Conservation (phyloP, 2,329 filamentous ascomycete species). For the Beauveria bassiana region DNA sequence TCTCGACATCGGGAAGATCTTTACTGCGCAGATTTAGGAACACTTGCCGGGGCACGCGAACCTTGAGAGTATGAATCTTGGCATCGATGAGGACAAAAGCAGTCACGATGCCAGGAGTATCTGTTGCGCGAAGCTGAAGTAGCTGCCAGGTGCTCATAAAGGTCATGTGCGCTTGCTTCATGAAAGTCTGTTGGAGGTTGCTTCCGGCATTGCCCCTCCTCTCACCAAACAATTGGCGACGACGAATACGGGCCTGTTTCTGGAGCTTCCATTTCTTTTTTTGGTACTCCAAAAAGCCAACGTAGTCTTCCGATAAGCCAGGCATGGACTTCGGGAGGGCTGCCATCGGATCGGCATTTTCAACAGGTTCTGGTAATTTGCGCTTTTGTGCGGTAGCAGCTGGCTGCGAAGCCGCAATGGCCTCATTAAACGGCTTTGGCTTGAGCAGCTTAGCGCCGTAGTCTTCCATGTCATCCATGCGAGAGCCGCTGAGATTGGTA, state of each 20-base stretch:
- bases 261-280: constrained; percentile 99
- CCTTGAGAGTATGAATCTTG: constrained; percentile 80
- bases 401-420: constrained; percentile 49
- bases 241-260: constrained; percentile 75
- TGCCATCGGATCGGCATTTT: constrained; percentile 70
- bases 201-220: constrained; percentile 44
- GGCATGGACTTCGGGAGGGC: constrained; percentile 79
- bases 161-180: constrained; percentile 82
- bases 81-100: constrained; percentile 90
- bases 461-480: constrained; percentile 69
- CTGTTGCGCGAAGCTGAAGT: constrained; percentile 74
- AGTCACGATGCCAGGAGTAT: constrained; percentile 75
- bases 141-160: constrained; percentile 96
- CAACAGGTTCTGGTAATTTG: constrained; percentile 62
- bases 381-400: constrained; percentile 51
- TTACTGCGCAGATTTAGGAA: constrained; percentile 87
- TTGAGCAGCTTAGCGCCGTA: constrained; percentile 63
- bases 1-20: constrained; percentile 80
- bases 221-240: constrained; percentile 90
- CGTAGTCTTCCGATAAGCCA: constrained; percentile 75
- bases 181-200: constrained; percentile 65
- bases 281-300: constrained; percentile 83
- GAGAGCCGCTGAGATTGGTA: constrained; percentile 51
- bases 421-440: constrained; percentile 49
- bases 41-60: constrained; percentile 81